Conservation (phyloP, 352 stramenopile species). For the Globisporangium spinosum region DNA sequence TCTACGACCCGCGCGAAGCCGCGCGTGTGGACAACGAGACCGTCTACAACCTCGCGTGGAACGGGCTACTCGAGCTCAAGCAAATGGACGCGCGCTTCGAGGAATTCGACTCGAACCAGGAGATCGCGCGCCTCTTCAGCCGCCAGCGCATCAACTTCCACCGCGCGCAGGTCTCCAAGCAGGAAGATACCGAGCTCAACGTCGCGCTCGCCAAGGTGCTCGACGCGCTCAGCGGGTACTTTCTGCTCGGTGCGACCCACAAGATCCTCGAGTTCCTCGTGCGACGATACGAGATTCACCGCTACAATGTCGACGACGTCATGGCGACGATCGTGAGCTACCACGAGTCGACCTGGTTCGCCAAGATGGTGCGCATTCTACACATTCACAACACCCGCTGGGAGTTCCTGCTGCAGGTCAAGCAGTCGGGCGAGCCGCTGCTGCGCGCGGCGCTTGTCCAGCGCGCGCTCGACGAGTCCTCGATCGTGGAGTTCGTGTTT, state of each 20-base stretch:
- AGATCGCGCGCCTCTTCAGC: constrained; percentile 57
- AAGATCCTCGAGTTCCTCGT: constrained; percentile 90
- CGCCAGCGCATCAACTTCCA: constrained; percentile 80
- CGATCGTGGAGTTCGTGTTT: constrained; percentile 77
- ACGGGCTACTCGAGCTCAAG: constrained; percentile 76
- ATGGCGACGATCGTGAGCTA: constrained; percentile 82
- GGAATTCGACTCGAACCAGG: constrained; percentile 48
- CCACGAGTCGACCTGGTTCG: constrained; percentile 85
- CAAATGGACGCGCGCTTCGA: constrained; percentile 73
- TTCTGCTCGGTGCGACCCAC: constrained; percentile 70
- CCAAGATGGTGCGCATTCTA: constrained; percentile 79
- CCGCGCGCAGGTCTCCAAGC: constrained; percentile 54
- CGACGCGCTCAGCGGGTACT: constrained; percentile 81
- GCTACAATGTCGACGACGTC: constrained; percentile 81
- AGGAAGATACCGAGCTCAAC: constrained; percentile 67
- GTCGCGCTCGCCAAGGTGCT: constrained; percentile 61
- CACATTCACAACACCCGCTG: constrained; percentile 76
- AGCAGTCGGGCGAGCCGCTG: constrained; percentile 62
- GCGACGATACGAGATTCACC: constrained; percentile 85
- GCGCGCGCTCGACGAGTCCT: constrained; percentile 67
- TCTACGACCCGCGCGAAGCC: constrained; percentile 81
- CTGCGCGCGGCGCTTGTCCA: constrained; percentile 69
- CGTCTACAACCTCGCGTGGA: constrained; percentile 84
- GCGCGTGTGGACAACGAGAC: constrained; percentile 81
- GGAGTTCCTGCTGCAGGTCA: constrained; percentile 81